These are phyloP conservation scores for Cerrena zonata DNA, from an alignment of 1,284 basidiomycete species.

Conservation along the genomic window DNA sequence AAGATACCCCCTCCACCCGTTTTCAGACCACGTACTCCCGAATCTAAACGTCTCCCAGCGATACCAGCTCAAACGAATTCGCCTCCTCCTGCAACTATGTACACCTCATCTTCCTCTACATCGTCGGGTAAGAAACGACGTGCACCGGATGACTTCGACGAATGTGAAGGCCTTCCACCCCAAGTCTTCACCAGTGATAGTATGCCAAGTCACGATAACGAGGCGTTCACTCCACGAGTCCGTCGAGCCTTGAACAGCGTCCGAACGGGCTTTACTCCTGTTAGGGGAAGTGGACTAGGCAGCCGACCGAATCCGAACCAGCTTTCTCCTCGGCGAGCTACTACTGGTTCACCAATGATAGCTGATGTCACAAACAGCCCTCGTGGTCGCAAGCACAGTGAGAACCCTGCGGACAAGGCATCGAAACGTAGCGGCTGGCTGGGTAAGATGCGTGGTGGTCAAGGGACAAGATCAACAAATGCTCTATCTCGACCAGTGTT, in stretches of 20 bases:
- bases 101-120: constrained; percentile 18
- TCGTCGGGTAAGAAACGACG: constrained; percentile 59
- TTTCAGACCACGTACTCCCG: constrained; percentile 46
- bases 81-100: constrained; percentile 6
- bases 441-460: constrained; percentile 25
- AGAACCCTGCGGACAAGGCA: constrained; percentile 12
- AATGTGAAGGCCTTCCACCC: constrained; percentile 45
- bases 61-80: constrained; percentile 1
- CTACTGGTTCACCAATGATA: constrained; percentile 32
- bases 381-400: constrained; percentile 28
- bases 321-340: constrained; percentile 21
- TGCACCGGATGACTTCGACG: constrained; percentile 68
- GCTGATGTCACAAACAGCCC: constrained; percentile 68
- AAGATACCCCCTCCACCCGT: constrained; percentile 35
- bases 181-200: constrained; percentile 57
- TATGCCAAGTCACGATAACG: constrained; percentile 20
- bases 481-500: constrained; percentile 14
- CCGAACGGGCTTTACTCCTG: constrained; percentile 67
- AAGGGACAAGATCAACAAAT: constrained; percentile 11
- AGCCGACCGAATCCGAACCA: constrained; percentile 33
- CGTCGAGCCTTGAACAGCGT: constrained; percentile 50
- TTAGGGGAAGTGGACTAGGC: constrained; percentile 45
- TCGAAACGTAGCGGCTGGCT: constrained; percentile 27
- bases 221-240: constrained; percentile 46
- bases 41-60: constrained; percentile 23